Percentiles rank a stretch among this genome's conserved stretches.
These are phyloP conservation scores for Aspergillus affinis DNA, from an alignment of 495 filamentous ascomycete species.

Conservation along the genomic window DNA sequence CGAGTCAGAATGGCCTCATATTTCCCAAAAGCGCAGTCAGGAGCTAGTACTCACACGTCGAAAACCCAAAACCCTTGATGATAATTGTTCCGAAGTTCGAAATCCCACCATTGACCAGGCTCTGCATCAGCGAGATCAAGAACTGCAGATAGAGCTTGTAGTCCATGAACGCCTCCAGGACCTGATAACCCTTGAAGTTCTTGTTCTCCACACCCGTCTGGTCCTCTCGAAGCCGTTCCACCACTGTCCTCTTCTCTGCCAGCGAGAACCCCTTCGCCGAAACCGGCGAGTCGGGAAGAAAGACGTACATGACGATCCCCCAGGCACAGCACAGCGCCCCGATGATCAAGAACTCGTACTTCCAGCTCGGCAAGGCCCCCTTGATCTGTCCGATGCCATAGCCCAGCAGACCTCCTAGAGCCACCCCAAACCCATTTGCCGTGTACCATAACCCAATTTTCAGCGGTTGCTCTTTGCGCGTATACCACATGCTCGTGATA, in stretches of 20 bases:
- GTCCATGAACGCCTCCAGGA: conserved; percentile 57
- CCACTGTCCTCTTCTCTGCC: conserved; percentile 55
- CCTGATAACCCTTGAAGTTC: conserved; percentile 57
- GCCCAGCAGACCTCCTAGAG: conserved; percentile 56
- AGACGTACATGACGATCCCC: conserved; percentile 56
- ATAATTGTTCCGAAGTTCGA: conserved; percentile 64
- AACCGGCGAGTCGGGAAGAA: conserved; percentile 64
- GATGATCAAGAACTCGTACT: conserved; percentile 57
- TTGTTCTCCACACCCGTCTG: conserved; percentile 67
- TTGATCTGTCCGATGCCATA: conserved; percentile 58
- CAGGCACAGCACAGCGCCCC: conserved; percentile 56
- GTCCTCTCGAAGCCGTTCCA: conserved; percentile 58
- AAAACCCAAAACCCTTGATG: conserved; percentile 62
- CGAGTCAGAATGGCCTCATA: background rate
- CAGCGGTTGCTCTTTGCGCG: conserved; percentile 57
- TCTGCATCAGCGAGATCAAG: conserved; percentile 15
- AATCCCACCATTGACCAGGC: conserved; percentile 51
- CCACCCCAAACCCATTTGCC: conserved; percentile 58
- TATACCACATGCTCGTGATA: conserved; percentile 51
- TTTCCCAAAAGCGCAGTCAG: conserved; percentile 39
- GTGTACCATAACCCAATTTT: conserved; percentile 63
- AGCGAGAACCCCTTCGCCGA: conserved; percentile 57
- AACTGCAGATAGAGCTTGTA: conserved; percentile 58
- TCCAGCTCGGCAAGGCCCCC: conserved; percentile 54
- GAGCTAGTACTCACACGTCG: conserved; percentile 46